Conservation (phyloP, 805 yeast genomes). For the Kluyveromyces dobzhanskii region DNA sequence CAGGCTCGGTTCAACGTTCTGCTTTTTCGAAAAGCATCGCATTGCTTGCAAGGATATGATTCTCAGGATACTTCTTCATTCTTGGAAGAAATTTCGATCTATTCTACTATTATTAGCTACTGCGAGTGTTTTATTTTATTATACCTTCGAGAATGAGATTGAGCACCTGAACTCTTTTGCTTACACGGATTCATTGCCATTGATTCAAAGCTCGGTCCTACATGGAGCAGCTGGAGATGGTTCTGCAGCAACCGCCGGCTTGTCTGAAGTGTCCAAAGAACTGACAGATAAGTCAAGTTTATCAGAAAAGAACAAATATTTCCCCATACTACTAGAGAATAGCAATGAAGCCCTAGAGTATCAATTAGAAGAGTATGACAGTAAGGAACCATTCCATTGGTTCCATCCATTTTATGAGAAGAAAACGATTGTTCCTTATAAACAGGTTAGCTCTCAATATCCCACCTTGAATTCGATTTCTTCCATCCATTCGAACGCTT, state of each 20-base stretch:
- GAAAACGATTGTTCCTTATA: slow-evolving; percentile 2
- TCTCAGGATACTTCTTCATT: neutral
- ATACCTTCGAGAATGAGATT: slow-evolving; percentile 30
- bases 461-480: slow-evolving; percentile 1
- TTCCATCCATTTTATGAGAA: slow-evolving; percentile 4
- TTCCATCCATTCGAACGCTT: neutral
- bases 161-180: slow-evolving; percentile 29
- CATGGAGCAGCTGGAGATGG: neutral
- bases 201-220: slow-evolving; percentile 2
- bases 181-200: slow-evolving; percentile 28
- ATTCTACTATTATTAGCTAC: slow-evolving; percentile 23
- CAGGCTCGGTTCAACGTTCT: no score
- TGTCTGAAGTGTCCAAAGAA: slow-evolving; percentile 7
- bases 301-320: slow-evolving; percentile 32
- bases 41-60: no score
- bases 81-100: slow-evolving; percentile 11
- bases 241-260: neutral
- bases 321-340: slow-evolving; percentile 28
- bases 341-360: slow-evolving; percentile 10
- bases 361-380: neutral
- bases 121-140: slow-evolving; percentile 26
- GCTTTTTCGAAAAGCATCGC: no score
- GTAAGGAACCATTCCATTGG: neutral
- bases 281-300: slow-evolving; percentile 17
- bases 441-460: neutral